These are phyloP conservation scores for Dalechampia spathulata DNA, from an alignment of 441 rosid species.

Conservation along the genomic window DNA sequence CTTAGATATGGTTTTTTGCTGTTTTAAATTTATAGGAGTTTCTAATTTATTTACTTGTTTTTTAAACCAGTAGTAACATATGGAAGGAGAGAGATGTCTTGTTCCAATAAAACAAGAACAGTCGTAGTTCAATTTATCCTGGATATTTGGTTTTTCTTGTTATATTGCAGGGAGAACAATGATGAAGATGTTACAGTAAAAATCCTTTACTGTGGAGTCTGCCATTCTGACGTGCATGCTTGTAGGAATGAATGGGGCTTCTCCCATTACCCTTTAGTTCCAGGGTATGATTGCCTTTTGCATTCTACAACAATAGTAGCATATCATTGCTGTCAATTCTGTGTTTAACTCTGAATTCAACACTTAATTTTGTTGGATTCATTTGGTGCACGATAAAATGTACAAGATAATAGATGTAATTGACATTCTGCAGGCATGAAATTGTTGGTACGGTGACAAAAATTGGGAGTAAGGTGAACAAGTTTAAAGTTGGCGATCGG, in stretches of 20 bases:
- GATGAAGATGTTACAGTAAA: conserved; percentile 74
- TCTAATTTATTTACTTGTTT: too few relatives aligned
- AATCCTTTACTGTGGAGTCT: conserved; percentile 73
- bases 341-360: too few relatives aligned
- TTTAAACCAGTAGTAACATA: too few relatives aligned
- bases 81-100: too few relatives aligned
- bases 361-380: neutral
- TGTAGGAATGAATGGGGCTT: conserved; percentile 70
- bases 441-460: conserved; percentile 24
- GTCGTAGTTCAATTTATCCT: too few relatives aligned
- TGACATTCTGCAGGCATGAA: conserved; percentile 26
- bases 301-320: too few relatives aligned
- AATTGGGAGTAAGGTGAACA: conserved; percentile 21
- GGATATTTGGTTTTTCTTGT: neutral
- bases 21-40: too few relatives aligned
- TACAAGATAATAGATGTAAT: conserved; percentile 1
- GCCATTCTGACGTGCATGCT: conserved; percentile 73
- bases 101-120: too few relatives aligned
- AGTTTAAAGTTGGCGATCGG: conserved; percentile 26
- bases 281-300: conserved; percentile 79
- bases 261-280: conserved; percentile 60
- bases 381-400: neutral
- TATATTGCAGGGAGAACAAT: conserved; percentile 52
- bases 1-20: too few relatives aligned
- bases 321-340: too few relatives aligned